Base-by-base conservation (phyloP, 2,329 filamentous ascomycete species). In the Aspergillus intermedius region DNA sequence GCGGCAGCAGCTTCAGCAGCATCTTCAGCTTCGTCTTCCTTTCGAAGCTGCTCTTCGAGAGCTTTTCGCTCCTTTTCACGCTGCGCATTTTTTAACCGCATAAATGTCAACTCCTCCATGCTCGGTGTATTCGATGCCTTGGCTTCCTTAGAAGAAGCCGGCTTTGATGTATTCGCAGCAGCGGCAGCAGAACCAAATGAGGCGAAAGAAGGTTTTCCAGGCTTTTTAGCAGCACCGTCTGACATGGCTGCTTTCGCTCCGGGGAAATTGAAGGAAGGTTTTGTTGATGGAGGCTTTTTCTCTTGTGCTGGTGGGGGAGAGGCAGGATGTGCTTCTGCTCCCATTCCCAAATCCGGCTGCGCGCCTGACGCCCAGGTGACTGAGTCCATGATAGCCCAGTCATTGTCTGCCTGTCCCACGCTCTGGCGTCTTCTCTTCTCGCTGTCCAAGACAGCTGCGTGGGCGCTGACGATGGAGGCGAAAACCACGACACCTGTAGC, bases 401-500 rank as follows among this genome's bases (percentile, higher is more conserved):
- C 72, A 1, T 57, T 58, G 25, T 69, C 69, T n/a, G 63, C 47
- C 44, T 65, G 60, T 22, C 44, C 51, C 21, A 47, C 46, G 23
- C 48, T 51, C 23, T 60, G 54, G 32, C 54, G 50, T 46, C 56
- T 53, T 44, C 59, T 67, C 47, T 70, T 73, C 47, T 69, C 67
- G 46, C 70, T 72, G 53, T 82, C 78, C 39, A 73, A 59, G 2
- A 82, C 75, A 7, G 79, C 79, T 3, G 77, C 72, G 57, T 82
- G 76, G 1, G 80, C 79, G 47, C 77, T 73, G 43, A 82, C 77
- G 32, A 83, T 74, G 3, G 79, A 80, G 3, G 69, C 66, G 62
- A 77, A 84, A 12, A 83, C 72, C 12, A 84, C 66, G 42, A 81
- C 74, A 0, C 74, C 79, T 1, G 73, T 78, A 4, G 73, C 77